phyloP scores from a whole-genome alignment of 2,329 filamentous ascomycete genomes.

The Verticillium dahliae region DNA sequence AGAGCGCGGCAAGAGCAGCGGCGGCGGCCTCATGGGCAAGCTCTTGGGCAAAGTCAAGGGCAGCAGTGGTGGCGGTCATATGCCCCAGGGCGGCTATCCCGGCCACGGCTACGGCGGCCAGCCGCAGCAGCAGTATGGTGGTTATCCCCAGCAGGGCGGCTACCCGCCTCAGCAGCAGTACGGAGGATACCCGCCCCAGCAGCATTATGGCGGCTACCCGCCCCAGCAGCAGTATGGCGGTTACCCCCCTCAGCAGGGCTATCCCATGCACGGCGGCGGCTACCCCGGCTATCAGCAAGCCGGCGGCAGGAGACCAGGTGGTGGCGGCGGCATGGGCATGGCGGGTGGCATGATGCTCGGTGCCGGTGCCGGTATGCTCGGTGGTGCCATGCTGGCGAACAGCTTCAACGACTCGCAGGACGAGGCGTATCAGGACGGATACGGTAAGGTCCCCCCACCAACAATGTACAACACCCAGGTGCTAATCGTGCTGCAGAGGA shows the following conservation, averaged over 20 bases:
- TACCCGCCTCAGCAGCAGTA: constrained; percentile 8
- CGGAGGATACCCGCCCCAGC: constrained; percentile 16
- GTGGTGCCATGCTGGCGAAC: constrained; percentile 65
- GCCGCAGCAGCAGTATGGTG: constrained; percentile 16
- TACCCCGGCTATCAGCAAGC: constrained; percentile 27
- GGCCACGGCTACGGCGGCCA: neutral
- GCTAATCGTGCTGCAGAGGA: constrained; percentile 15
- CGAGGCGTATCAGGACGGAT: constrained; percentile 45
- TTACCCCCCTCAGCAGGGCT: constrained; percentile 22
- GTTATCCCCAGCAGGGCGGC: constrained; percentile 21
- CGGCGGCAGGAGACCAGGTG: constrained; percentile 29
- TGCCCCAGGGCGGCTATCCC: constrained; percentile 11
- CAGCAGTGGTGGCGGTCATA: constrained; percentile 20
- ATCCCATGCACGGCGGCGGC: constrained; percentile 19
- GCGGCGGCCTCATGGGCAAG: constrained; percentile 46
- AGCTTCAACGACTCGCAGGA: constrained; percentile 58
- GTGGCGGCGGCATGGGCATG: constrained; percentile 44
- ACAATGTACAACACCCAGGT: neutral
- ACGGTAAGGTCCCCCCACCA: constrained; percentile 5
- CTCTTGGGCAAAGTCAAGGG: constrained; percentile 42
- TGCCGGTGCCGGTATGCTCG: constrained; percentile 73
- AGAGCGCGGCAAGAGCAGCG: constrained; percentile 29
- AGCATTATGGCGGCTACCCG: constrained; percentile 15
- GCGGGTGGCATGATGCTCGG: constrained; percentile 71
- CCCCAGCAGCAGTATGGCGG: constrained; percentile 21